A percentile compares a stretch with the other conserved stretches of the same genome.
Evolutionary conservation across 108 stramenopile genomes (phyloP).

Genomic region (Nitzschia inconspicua): DNA sequence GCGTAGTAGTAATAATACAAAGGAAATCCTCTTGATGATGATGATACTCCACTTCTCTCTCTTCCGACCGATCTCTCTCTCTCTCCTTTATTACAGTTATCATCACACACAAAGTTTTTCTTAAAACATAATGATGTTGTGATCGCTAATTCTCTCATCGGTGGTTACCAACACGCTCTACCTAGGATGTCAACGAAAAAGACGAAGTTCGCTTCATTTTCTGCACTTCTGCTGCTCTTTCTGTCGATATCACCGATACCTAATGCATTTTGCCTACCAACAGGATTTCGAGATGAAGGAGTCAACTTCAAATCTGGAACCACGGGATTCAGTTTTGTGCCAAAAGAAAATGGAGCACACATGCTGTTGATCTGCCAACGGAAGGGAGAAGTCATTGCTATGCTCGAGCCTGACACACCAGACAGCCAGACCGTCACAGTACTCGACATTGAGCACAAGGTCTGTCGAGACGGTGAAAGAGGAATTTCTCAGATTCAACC

Average conservation of each 20-base stretch:
- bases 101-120: background rate
- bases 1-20: too few species aligned
- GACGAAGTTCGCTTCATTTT: too few species aligned
- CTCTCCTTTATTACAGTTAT: background rate
- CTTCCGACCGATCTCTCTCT: too few species aligned
- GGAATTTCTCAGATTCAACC: conserved; percentile 12
- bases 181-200: too few species aligned
- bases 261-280: background rate
- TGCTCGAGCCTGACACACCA: conserved; percentile 14
- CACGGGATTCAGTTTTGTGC: conserved; percentile 21
- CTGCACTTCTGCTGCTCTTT: too few species aligned
- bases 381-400: conserved; percentile 6
- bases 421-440: background rate
- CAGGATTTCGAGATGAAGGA: conserved; percentile 23
- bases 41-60: background rate
- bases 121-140: background rate
- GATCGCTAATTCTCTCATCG: too few species aligned
- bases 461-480: conserved; percentile 29
- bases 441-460: conserved; percentile 3
- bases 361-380: conserved; percentile 9
- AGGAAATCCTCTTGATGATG: too few species aligned
- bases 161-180: too few species aligned
- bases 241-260: too few species aligned
- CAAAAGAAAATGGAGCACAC: conserved; percentile 5
- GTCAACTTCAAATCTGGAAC: conserved; percentile 1